These are phyloP conservation scores for Fraxinus velutina DNA, from an alignment of 305 asterid species.

Conservation along the genomic window DNA sequence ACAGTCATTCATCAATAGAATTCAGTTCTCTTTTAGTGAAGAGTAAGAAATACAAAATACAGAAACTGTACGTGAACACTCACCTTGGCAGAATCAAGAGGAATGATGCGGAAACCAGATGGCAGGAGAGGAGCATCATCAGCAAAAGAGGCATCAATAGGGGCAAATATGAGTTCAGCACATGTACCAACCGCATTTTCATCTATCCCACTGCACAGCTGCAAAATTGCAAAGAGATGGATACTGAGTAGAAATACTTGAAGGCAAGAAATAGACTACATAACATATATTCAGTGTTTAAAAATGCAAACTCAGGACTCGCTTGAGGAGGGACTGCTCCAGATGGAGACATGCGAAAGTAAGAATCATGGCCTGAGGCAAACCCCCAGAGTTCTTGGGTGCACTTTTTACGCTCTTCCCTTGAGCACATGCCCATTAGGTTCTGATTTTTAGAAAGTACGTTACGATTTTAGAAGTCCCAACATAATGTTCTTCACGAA, in stretches of 20 bases:
- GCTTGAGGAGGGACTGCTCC: background rate
- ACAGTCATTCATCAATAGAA: background rate
- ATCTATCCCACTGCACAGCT: slow-evolving; percentile 89
- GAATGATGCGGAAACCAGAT: slow-evolving; percentile 89
- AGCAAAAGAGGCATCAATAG: slow-evolving; percentile 88
- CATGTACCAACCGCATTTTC: slow-evolving; percentile 85
- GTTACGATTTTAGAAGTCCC: background rate
- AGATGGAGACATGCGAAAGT: background rate
- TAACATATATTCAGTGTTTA: background rate
- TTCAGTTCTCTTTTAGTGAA: background rate
- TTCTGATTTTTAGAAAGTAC: background rate
- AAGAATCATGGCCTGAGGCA: background rate
- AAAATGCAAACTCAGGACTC: background rate
- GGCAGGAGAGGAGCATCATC: slow-evolving; percentile 95
- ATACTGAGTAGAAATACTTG: background rate
- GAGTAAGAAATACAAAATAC: slow-evolving; percentile 2
- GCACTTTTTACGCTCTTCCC: background rate
- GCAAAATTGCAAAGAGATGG: slow-evolving; percentile 27
- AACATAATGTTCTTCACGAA: background rate
- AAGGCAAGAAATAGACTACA: background rate
- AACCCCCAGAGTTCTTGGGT: background rate
- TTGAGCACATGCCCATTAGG: background rate
- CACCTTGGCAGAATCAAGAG: slow-evolving; percentile 84
- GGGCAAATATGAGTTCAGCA: slow-evolving; percentile 96
- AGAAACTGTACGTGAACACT: slow-evolving; percentile 8